A percentile compares a stretch with the other conserved stretches of the same genome.
These are phyloP conservation scores for Musa schizocarpa DNA, from an alignment of 176 grass and related monocot genomes.

Conservation along the genomic window DNA sequence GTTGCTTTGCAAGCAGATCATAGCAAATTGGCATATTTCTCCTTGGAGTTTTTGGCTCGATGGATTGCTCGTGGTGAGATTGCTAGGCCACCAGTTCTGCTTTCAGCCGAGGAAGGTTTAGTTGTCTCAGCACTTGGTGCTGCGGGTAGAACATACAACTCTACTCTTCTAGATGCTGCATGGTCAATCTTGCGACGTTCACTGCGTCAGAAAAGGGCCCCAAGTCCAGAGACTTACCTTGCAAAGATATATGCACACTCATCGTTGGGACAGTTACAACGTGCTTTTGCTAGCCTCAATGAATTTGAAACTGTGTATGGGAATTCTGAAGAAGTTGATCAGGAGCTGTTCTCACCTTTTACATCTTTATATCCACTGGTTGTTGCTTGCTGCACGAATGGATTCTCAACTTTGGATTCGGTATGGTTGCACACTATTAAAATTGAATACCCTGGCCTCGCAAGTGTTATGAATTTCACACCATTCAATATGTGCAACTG, in stretches of 20 bases:
- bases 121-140: slow-evolving; percentile 59
- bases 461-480: no score
- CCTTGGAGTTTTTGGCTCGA: slow-evolving; percentile 59
- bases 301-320: slow-evolving; percentile 80
- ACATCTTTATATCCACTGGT: slow-evolving; percentile 71
- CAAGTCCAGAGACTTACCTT: slow-evolving; percentile 59
- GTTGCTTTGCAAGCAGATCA: slow-evolving; percentile 67
- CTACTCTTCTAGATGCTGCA: slow-evolving; percentile 52
- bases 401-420: slow-evolving; percentile 70
- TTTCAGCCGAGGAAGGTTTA: slow-evolving; percentile 75
- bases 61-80: slow-evolving; percentile 67
- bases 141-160: slow-evolving; percentile 55
- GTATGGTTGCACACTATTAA: slow-evolving; percentile 29
- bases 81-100: slow-evolving; percentile 31
- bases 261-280: slow-evolving; percentile 65
- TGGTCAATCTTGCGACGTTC: slow-evolving; percentile 60
- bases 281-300: slow-evolving; percentile 57
- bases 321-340: slow-evolving; percentile 42
- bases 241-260: slow-evolving; percentile 81
- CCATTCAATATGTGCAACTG: no score
- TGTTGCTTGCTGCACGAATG: slow-evolving; percentile 67
- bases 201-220: slow-evolving; percentile 54
- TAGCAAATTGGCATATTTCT: slow-evolving; percentile 61
- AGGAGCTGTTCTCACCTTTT: slow-evolving; percentile 75
- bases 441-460: background rate